Conservation (phyloP, 1,284 basidiomycete genomes). For the Heterobasidion irregulare region DNA sequence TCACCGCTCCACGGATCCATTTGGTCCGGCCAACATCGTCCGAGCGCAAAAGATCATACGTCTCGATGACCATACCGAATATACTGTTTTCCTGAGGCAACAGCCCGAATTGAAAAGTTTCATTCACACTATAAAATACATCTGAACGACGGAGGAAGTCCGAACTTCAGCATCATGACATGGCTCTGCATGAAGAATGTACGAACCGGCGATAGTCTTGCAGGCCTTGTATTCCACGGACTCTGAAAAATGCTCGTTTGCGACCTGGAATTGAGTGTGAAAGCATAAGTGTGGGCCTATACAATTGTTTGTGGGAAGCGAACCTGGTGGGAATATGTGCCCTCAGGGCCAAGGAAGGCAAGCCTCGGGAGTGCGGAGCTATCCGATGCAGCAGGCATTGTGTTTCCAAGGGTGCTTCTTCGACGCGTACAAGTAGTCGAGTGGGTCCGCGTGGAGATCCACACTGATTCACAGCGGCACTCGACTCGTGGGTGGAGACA, state of each 20-base stretch:
- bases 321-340: slow-evolving; percentile 75
- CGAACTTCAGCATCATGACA: background rate
- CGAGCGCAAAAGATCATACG: slow-evolving; percentile 53
- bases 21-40: slow-evolving; percentile 28
- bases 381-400: too few relatives aligned
- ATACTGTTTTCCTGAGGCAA: slow-evolving; percentile 74
- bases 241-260: slow-evolving; percentile 45
- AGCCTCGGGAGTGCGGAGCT: slow-evolving; percentile 13
- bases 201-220: slow-evolving; percentile 46
- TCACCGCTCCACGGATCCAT: slow-evolving; percentile 51
- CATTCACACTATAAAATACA: slow-evolving; percentile 43
- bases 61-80: slow-evolving; percentile 66
- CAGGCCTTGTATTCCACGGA: slow-evolving; percentile 42
- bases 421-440: too few relatives aligned
- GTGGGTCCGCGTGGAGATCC: too few relatives aligned
- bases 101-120: slow-evolving; percentile 37
- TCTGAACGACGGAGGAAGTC: slow-evolving; percentile 26
- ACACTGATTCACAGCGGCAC: too few relatives aligned
- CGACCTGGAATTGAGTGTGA: slow-evolving; percentile 36
- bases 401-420: too few relatives aligned
- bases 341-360: slow-evolving; percentile 57
- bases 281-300: background rate
- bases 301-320: slow-evolving; percentile 11
- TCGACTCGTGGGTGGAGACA: too few relatives aligned
- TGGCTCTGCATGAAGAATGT: background rate